Evolutionary conservation across 176 grass and related monocot species (phyloP).

Genomic region (Aegilops sharonensis): DNA sequence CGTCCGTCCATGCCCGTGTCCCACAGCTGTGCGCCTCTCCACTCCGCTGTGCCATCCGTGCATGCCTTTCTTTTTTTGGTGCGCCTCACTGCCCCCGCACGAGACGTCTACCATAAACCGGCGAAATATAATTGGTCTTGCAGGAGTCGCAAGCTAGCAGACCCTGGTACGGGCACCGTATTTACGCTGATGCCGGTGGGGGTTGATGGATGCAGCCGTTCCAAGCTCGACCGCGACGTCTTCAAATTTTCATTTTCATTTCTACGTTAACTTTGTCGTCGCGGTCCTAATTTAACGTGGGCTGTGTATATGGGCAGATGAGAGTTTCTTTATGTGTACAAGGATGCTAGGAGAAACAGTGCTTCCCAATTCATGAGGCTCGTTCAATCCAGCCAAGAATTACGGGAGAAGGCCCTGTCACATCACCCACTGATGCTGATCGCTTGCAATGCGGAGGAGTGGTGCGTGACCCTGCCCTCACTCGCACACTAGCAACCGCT

Average conservation of each 20-base stretch:
- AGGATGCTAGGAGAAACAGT: not conserved
- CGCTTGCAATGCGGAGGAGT: not conserved
- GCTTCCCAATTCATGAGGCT: not conserved
- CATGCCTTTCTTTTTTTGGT: constrained; percentile 7
- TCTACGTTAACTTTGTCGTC: not conserved
- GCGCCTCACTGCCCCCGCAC: not conserved
- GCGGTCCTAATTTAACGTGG: not conserved
- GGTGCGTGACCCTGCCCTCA: constrained; percentile 35
- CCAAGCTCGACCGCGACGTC: not conserved
- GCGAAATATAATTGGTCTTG: not conserved
- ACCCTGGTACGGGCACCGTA: not conserved
- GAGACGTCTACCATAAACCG: not conserved
- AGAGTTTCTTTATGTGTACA: not conserved
- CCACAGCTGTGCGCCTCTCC: not conserved
- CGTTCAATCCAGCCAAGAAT: too few relatives aligned
- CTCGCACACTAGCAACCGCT: not conserved
- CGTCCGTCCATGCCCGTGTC: constrained; percentile 12
- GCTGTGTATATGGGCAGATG: too few relatives aligned
- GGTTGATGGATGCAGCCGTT: not conserved
- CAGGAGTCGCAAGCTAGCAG: not conserved
- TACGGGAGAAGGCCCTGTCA: not conserved
- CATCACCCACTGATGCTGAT: not conserved
- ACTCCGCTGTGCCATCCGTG: not conserved
- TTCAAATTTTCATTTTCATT: too few relatives aligned
- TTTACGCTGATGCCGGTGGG: constrained; percentile 9